Percentiles rank a stretch among this genome's conserved stretches.
phyloP scores from a whole-genome alignment of 306 rosid genomes.

The Rosa persica region DNA sequence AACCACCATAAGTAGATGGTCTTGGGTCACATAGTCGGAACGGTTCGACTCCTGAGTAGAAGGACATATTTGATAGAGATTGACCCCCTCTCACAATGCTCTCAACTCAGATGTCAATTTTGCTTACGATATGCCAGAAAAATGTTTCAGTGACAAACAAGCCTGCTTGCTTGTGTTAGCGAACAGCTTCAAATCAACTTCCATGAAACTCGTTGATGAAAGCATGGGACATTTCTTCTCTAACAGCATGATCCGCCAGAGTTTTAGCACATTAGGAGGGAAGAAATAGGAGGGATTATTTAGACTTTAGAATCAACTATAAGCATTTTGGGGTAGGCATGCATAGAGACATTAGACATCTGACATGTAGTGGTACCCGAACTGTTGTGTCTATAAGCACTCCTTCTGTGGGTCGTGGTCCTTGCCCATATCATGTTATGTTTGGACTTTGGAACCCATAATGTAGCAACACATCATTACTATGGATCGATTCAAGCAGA shows the following conservation, averaged over 20 bases:
- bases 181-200: not conserved
- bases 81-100: no score
- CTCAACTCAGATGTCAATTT: not conserved
- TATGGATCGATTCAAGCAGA: not conserved
- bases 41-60: no score
- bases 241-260: not conserved
- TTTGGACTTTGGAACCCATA: not conserved
- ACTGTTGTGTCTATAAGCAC: not conserved
- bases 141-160: no score
- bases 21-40: no score
- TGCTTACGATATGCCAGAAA: not conserved
- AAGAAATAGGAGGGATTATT: not conserved
- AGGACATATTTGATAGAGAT: no score
- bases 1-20: no score
- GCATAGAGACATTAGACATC: not conserved
- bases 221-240: not conserved
- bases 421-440: not conserved
- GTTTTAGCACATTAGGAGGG: not conserved
- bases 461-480: not conserved
- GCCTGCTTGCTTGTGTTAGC: not conserved
- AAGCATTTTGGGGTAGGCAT: not conserved
- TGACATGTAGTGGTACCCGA: constrained; percentile 2
- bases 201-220: not conserved
- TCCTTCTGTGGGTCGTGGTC: not conserved
- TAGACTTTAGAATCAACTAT: not conserved